These are phyloP conservation scores for Neofusicoccum laricinum DNA, from an alignment of 2,329 filamentous ascomycete genomes.

Conservation along the genomic window DNA sequence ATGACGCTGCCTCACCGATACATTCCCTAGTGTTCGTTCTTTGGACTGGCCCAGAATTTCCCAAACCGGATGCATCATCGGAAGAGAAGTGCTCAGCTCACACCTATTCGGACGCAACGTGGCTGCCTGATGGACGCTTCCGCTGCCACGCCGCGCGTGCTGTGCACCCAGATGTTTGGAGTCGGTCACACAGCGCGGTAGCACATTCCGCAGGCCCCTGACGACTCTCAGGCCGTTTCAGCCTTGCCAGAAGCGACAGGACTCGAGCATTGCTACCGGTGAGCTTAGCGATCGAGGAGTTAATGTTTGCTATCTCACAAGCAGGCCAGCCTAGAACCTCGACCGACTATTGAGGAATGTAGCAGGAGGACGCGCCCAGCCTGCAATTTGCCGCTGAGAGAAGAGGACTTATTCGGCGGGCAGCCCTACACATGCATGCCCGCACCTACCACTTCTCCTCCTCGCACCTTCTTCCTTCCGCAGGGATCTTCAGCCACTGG, in stretches of 20 bases:
- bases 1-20: background rate
- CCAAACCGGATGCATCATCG: background rate
- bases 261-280: background rate
- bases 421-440: background rate
- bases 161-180: conserved; percentile 4
- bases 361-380: background rate
- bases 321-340: background rate
- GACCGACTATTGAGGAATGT: background rate
- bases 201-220: conserved; percentile 10
- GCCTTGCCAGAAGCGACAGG: conserved; percentile 7
- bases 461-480: background rate
- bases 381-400: background rate
- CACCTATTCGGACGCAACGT: background rate
- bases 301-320: conserved; percentile 12
- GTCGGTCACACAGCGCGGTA: conserved; percentile 1
- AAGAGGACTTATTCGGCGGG: background rate
- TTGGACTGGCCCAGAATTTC: background rate
- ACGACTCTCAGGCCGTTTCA: background rate
- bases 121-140: background rate
- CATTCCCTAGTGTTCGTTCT: background rate
- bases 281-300: background rate
- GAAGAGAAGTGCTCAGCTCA: background rate
- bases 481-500: background rate
- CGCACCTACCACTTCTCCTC: background rate
- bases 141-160: background rate